Conservation (phyloP, 768 basidiomycete species). For the Postia placenta region DNA sequence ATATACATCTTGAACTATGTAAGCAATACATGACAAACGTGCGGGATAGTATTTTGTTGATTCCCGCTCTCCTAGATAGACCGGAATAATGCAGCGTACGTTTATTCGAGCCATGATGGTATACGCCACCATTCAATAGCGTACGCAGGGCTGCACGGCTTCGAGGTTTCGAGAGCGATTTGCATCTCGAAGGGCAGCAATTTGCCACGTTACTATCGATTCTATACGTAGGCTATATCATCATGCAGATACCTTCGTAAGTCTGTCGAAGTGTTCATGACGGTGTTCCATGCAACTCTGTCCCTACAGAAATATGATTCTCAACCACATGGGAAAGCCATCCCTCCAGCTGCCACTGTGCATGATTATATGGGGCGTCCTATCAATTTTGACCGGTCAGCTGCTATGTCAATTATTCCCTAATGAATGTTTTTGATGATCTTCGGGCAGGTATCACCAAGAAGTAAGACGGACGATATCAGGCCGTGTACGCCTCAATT, state of each 20-base stretch:
- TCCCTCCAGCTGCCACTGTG: constrained; percentile 59
- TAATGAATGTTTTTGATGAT: too few relatives aligned
- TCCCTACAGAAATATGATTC: constrained; percentile 55
- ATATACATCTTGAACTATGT: constrained; percentile 45
- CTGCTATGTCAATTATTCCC: too few relatives aligned
- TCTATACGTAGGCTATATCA: constrained; percentile 65
- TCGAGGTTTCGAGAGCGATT: constrained; percentile 63
- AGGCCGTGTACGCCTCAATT: neutral
- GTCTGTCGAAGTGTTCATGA: constrained; percentile 17
- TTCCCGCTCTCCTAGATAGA: constrained; percentile 41
- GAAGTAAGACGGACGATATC: constrained; percentile 20
- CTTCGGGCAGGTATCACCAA: constrained; percentile 14
- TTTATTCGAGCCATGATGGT: neutral
- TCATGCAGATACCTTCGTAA: constrained; percentile 77
- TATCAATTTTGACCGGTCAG: constrained; percentile 44
- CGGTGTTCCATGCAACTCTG: neutral
- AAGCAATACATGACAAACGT: constrained; percentile 13
- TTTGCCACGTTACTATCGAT: constrained; percentile 66
- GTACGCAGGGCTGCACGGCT: constrained; percentile 58
- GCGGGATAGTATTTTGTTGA: neutral
- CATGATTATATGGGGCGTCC: constrained; percentile 57
- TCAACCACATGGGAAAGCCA: constrained; percentile 61
- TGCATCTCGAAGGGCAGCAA: constrained; percentile 55
- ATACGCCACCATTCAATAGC: neutral
- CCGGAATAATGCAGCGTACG: constrained; percentile 64